These are phyloP conservation scores for Nakataea oryzae DNA, from an alignment of 2,329 filamentous ascomycete species.

Conservation along the genomic window DNA sequence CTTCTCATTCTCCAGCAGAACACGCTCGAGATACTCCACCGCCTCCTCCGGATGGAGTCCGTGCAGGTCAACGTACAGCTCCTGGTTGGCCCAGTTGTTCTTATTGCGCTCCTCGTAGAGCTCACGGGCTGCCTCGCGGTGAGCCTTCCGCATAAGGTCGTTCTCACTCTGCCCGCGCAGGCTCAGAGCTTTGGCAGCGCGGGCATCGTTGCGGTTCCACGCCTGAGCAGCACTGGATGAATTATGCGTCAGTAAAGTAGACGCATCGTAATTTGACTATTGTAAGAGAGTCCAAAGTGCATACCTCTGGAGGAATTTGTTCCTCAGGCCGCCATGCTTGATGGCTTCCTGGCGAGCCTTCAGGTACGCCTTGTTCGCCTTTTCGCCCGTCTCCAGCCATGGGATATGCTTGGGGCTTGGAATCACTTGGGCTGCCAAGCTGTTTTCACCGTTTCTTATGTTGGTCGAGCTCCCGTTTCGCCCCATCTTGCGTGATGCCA, in stretches of 20 bases:
- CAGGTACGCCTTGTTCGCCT: slow-evolving; percentile 86
- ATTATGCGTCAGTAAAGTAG: neutral
- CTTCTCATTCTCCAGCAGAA: slow-evolving; percentile 71
- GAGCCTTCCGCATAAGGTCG: slow-evolving; percentile 91
- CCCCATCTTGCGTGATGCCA: slow-evolving; percentile 46
- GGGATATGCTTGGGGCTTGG: slow-evolving; percentile 84
- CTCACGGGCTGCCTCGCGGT: slow-evolving; percentile 83
- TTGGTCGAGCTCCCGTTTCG: slow-evolving; percentile 57
- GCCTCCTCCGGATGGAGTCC: slow-evolving; percentile 98
- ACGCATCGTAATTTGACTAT: neutral
- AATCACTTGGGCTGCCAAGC: slow-evolving; percentile 71
- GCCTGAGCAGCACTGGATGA: slow-evolving; percentile 75
- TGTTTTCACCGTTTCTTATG: slow-evolving; percentile 63
- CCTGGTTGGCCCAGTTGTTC: slow-evolving; percentile 49
- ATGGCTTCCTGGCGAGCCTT: slow-evolving; percentile 94
- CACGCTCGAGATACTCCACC: slow-evolving; percentile 82
- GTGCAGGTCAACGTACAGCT: slow-evolving; percentile 92
- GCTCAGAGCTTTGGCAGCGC: slow-evolving; percentile 89
- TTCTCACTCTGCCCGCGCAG: slow-evolving; percentile 94
- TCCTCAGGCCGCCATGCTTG: slow-evolving; percentile 89
- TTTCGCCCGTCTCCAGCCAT: slow-evolving; percentile 89
- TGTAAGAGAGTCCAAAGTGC: neutral
- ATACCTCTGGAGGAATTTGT: slow-evolving; percentile 92
- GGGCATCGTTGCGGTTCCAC: slow-evolving; percentile 96
- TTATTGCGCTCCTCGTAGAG: slow-evolving; percentile 92